Evolutionary conservation across 2,329 filamentous ascomycete genomes (phyloP), one percentile per base, ranked within the genome.

Genomic region (Scorias spongiosa): DNA sequence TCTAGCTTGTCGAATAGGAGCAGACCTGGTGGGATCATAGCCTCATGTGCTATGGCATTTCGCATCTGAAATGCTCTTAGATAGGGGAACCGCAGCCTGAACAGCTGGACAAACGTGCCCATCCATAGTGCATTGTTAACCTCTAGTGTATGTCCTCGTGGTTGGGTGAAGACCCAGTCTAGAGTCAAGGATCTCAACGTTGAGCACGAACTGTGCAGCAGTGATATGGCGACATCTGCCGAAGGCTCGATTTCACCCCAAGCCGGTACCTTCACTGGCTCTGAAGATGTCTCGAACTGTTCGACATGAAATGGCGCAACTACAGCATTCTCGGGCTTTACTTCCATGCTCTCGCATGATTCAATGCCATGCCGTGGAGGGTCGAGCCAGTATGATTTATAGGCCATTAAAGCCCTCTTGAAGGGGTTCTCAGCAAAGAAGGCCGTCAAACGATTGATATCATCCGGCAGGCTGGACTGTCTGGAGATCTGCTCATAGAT

Each of bases 1-100:
- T 46, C 42, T 9, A 46, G 32, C 9, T 39, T 44, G 29, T 60
- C 54, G 5, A 61, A 50, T 0, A 68, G 58, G 39, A 59, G 66
- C 1, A 67, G 42, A 1, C 56, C 58, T 8, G 44, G 36, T 3
- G 63, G 64, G 7, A 68, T 46, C n/a, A 43, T 48, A 1, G 62
- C 64, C 10, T 62, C 54, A 0, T 51, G 41, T 10, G 62, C 54
- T 1, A 67, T 62, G 15, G 64, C 63, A 48, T 69, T 70, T 11
- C 67, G 60, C 28, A 69, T 48, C 43, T 70, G 67, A 26, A 70
- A 66, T n/a, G 65, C 58, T 26, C 63, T 54, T 8, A 70, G 50
- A 42, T 64, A 55, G 6, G 67, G 66, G 44, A 70, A 68, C 1
- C 61, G 59, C 30, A 66, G 53, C 6, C 42, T 42, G 44, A 62